Base-by-base conservation (phyloP, 768 basidiomycete species). In the Xerocomus brunneocitrinus region DNA sequence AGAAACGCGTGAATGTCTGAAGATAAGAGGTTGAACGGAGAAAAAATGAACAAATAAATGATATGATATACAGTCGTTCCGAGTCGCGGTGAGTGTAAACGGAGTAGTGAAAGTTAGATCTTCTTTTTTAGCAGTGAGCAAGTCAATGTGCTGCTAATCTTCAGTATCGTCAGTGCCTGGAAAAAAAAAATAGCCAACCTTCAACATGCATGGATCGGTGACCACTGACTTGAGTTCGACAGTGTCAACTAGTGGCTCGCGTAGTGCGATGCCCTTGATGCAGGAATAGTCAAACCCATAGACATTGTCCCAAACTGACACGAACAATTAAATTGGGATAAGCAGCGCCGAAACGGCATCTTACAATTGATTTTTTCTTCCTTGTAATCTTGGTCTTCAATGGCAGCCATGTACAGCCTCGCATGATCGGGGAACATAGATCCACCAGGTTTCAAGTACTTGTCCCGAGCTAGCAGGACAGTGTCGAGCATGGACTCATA, bases 401-500 rank as follows among this genome's bases (percentile, higher is more conserved):
- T 98, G 47, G 94, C 97, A 42, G 95, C 97, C 50, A 99, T 67
- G 76, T 88, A 97, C 66, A 99, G 74, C 25, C 83, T 90, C 12
- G 95, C 95, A 49, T 79, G 89, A 73, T 99, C 97, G 9, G 97
- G 97, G 79, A 99, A 98, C 68, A 99, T 91, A 47, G 90, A 78
- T 51, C 97, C 97, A 41, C 75, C 90, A 47, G 84, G 83, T 62
- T 89, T 93, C 63, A 99, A 83, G 76, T 97, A 98, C 72, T 91
- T 91, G 79, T 99, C 97, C 53, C 97, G 84, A 7, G 97, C 97
- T 44, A 95, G 79, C 40, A 99, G 83, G 51, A 99, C 97, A 25
- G 95, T 98, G 74, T 99, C 95, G 60, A 98, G 84, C 97, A 99
- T 98, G 65, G 93, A 95, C 71, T 98, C 97, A 76, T 98, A 98